Base-by-base conservation (phyloP, 192 early-diverging fungal genomes). In the Kickxella alabastrina region DNA sequence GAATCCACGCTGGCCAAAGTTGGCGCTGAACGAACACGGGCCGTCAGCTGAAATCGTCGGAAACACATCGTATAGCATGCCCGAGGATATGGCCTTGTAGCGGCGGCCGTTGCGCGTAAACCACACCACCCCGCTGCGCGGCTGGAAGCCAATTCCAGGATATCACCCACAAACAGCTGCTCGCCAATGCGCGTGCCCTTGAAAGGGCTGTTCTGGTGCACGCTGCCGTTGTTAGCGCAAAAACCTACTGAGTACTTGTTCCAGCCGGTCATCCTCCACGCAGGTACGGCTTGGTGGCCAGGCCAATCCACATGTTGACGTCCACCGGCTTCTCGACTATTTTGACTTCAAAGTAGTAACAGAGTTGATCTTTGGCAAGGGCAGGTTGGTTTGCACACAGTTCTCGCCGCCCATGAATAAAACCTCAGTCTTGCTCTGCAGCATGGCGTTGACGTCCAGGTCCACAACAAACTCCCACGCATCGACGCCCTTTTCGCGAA, bases 261-360 rank as follows among this genome's bases (percentile, higher is more conserved):
- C 87, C 87, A 89, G 12, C 87, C 86, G 59, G 82, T 73, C 61
- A 89, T 72, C 39, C 87, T 68, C 71, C 83, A 86, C 22, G 74
- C 71, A 15, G 87, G 54, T 84, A 89, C 13, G 87, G 87, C 52
- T 86, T 89, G 14, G 85, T 87, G 15, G 81, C 76, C 13, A 87
- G 78, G n/a, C 87, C 87, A 29, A 89, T 73, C 50, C 83, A 77
- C 61, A 89, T 74, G 44, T 69, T 82, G 21, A 85, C 85, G 19
- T 77, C 81, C 1, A 62, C 53, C 24, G 84, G 83, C 56, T 86
- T 87, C 68, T 89, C 87, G 65, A 82, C 82, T 62, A 89, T 74
- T 61, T 89, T 89, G 41, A 83, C 82, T 56, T 90, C 88, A 81
- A 86, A 90, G 62, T 90, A 90, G 72, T 88, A 88, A 90, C 84